These are phyloP conservation scores for Helicocarpus griseus DNA, from an alignment of 2,329 filamentous ascomycete species.

Conservation along the genomic window DNA sequence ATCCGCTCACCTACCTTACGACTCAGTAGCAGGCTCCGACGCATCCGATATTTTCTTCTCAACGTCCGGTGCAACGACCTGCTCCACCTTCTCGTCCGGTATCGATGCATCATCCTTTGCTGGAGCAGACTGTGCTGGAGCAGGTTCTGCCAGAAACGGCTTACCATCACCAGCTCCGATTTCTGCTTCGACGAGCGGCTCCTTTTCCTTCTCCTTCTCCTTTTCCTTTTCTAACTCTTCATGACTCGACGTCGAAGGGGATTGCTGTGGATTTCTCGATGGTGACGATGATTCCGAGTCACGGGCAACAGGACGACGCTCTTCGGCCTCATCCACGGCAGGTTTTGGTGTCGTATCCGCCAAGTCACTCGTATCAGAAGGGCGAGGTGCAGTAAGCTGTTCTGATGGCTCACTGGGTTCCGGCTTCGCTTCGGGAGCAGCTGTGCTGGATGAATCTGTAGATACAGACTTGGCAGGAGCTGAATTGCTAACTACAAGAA, in stretches of 20 bases:
- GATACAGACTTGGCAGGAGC: not conserved
- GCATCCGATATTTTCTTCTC: slow-evolving; percentile 19
- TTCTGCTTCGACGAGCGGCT: slow-evolving; percentile 8
- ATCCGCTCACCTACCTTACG: no score
- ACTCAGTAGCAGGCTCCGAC: not conserved
- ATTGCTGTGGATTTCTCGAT: not conserved
- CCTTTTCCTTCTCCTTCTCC: not conserved
- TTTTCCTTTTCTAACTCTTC: not conserved
- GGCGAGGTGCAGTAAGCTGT: no score
- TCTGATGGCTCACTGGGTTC: not conserved
- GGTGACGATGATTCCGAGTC: slow-evolving; percentile 1
- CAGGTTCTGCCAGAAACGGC: not conserved
- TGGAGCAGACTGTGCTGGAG: not conserved
- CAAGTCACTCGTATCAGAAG: not conserved
- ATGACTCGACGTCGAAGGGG: not conserved
- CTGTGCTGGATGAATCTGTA: not conserved
- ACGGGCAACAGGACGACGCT: not conserved
- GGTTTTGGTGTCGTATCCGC: not conserved
- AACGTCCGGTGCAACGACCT: slow-evolving; percentile 17
- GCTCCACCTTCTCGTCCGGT: slow-evolving; percentile 17
- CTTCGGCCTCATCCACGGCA: not conserved
- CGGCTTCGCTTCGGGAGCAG: not conserved
- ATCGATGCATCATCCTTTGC: no score
- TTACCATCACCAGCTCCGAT: not conserved
- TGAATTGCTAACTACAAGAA: slow-evolving; percentile 22